These are phyloP conservation scores for Tetrahymena malaccensis DNA, from an alignment of 73 alveolate genomes.

Conservation along the genomic window DNA sequence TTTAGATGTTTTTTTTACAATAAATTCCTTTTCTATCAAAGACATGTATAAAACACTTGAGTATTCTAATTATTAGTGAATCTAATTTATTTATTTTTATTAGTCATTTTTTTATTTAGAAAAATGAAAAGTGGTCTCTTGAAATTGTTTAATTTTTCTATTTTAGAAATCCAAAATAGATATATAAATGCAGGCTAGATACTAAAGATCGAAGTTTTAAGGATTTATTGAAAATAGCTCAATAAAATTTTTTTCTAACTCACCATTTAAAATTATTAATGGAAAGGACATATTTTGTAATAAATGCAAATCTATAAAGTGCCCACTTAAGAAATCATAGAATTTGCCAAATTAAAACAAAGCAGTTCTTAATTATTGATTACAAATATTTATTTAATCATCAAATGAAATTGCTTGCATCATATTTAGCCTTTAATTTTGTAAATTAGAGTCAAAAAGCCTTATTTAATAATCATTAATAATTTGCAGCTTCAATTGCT, in stretches of 20 bases:
- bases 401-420: no score
- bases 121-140: no score
- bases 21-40: neutral
- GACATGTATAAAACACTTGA: neutral
- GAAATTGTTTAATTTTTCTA: neutral
- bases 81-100: no score
- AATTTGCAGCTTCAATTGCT: neutral
- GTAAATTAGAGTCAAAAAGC: neutral
- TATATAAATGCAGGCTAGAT: neutral
- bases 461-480: neutral
- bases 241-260: neutral
- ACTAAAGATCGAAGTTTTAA: neutral
- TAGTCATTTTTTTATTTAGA: neutral
- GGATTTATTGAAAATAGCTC: neutral
- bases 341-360: neutral
- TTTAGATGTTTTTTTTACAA: neutral
- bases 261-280: neutral
- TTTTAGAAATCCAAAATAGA: neutral
- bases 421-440: neutral
- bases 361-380: neutral
- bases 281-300: neutral
- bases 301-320: no score
- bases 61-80: neutral
- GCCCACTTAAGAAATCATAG: neutral
- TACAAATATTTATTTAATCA: neutral